Evolutionary conservation across 305 asterid species (phyloP).

Genomic region (Fraxinus velutina): DNA sequence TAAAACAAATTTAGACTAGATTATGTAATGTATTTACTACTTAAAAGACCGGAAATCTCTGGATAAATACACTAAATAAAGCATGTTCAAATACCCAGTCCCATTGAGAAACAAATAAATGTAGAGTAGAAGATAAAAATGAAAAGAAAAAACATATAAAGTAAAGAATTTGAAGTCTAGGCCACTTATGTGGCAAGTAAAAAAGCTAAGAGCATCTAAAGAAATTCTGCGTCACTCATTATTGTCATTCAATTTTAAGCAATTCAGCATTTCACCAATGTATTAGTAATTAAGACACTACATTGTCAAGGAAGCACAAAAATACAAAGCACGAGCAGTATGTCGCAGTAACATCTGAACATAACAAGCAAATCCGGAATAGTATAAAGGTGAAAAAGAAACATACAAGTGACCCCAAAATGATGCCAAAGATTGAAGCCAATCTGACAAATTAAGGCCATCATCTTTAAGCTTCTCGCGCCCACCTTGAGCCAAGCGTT

Average conservation of each 20-base stretch:
- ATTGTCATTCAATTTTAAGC: constrained; percentile 10
- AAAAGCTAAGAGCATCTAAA: neutral
- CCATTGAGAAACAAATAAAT: constrained; percentile 17
- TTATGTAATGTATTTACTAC: constrained; percentile 18
- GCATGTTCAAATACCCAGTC: constrained; percentile 15
- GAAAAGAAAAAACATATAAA: constrained; percentile 6
- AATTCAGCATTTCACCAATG: constrained; percentile 14
- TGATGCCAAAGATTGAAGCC: constrained; percentile 99
- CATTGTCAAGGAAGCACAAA: constrained; percentile 18
- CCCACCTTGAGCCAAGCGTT: constrained; percentile 95
- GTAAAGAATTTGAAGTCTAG: constrained; percentile 10
- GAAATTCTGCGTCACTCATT: constrained; percentile 1
- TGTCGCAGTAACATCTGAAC: neutral
- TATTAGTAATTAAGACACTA: constrained; percentile 20
- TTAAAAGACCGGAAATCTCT: constrained; percentile 21
- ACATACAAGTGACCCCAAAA: constrained; percentile 99
- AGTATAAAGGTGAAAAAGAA: constrained; percentile 30
- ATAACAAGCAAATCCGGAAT: constrained; percentile 24
- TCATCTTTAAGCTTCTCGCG: constrained; percentile 98
- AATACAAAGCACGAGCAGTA: neutral
- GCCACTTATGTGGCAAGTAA: constrained; percentile 11
- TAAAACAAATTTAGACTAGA: constrained; percentile 32
- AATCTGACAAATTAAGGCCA: constrained; percentile 94
- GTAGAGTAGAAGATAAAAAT: constrained; percentile 2
- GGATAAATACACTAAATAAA: neutral